Conservation (phyloP, 106 monocot genomes). For the Platanthera guangdongensis region DNA sequence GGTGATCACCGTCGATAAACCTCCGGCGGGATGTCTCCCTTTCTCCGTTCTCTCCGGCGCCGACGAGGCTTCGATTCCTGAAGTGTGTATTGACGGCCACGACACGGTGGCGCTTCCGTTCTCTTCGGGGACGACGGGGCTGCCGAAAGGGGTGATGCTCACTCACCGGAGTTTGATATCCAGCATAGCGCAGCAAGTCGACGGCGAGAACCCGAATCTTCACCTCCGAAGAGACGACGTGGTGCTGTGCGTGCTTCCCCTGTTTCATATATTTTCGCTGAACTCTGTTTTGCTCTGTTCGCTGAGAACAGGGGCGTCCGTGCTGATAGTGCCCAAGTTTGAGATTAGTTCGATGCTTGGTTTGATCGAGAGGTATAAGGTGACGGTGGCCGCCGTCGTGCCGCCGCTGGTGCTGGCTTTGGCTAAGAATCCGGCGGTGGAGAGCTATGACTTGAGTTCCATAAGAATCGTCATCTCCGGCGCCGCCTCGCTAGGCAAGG, state of each 20-base stretch:
- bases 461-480: constrained; percentile 73
- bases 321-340: constrained; percentile 77
- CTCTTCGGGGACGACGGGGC: constrained; percentile 87
- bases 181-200: constrained; percentile 79
- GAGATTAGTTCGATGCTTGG: constrained; percentile 60
- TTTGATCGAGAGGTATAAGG: constrained; percentile 42
- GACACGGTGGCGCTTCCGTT: constrained; percentile 69
- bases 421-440: constrained; percentile 62
- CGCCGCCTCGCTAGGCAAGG: constrained; percentile 85
- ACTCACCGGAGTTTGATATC: constrained; percentile 67
- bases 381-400: constrained; percentile 75
- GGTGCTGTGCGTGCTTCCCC: constrained; percentile 80
- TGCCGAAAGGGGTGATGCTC: constrained; percentile 78
- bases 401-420: constrained; percentile 84
- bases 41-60: constrained; percentile 26
- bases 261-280: constrained; percentile 89
- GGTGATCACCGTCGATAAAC: constrained; percentile 49
- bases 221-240: constrained; percentile 44
- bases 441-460: constrained; percentile 63
- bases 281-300: constrained; percentile 76
- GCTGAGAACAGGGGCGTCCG: constrained; percentile 65
- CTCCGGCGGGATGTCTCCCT: constrained; percentile 25
- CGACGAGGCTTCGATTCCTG: constrained; percentile 15
- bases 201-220: constrained; percentile 89
- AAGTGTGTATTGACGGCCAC: constrained; percentile 29